Conservation (phyloP, 495 filamentous ascomycete genomes). For the Neurospora africana region DNA sequence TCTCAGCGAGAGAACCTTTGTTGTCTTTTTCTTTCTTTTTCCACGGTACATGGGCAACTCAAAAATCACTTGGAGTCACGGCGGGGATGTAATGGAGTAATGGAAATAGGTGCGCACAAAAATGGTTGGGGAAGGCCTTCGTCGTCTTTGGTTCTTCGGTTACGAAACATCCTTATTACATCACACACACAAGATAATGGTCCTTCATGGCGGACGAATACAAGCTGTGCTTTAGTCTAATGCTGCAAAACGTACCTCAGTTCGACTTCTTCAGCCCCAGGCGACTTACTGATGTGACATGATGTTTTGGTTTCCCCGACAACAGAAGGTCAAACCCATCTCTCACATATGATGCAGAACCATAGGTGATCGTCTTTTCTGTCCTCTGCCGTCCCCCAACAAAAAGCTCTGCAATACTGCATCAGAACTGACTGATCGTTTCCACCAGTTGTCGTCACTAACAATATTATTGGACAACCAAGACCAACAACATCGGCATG, state of each 20-base stretch:
- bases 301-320: not conserved
- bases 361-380: not conserved
- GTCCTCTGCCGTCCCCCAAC: not conserved
- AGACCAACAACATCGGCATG: not conserved
- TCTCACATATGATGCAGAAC: not conserved
- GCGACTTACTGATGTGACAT: not conserved
- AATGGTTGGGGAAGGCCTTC: not conserved
- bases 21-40: not conserved
- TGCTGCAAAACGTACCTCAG: not conserved
- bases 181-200: not conserved
- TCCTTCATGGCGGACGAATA: not conserved
- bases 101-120: not conserved
- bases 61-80: not conserved
- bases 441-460: not conserved
- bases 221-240: not conserved
- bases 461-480: not conserved
- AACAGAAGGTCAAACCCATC: not conserved
- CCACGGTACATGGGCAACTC: not conserved
- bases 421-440: not conserved
- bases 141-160: not conserved
- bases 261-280: not conserved
- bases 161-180: not conserved
- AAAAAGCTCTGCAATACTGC: not conserved
- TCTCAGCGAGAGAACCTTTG: not conserved
- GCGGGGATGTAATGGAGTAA: not conserved